Evolutionary conservation across 805 yeast genomes (phyloP).

Genomic region (Sugiyamaella marilandica): DNA sequence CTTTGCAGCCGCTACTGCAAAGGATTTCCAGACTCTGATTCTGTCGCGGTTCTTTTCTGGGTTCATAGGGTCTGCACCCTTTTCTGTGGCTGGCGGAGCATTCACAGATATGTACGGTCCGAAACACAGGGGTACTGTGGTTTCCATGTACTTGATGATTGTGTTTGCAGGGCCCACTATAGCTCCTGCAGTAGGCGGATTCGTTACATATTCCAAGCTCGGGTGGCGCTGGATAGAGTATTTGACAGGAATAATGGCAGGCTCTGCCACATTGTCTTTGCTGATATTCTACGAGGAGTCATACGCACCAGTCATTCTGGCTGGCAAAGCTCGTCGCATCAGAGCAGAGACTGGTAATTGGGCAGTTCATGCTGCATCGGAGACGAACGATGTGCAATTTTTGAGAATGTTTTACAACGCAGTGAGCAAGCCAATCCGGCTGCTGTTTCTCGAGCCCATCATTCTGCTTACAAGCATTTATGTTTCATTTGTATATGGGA

Average conservation of each 20-base stretch:
- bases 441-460: constrained; percentile 68
- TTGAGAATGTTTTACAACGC: constrained; percentile 57
- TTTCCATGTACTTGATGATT: constrained; percentile 57
- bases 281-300: constrained; percentile 53
- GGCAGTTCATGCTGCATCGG: constrained; percentile 75
- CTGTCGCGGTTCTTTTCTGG: constrained; percentile 75
- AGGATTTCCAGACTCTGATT: constrained; percentile 66
- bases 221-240: constrained; percentile 90
- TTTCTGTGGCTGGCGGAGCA: constrained; percentile 76
- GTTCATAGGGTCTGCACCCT: constrained; percentile 69
- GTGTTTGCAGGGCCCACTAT: constrained; percentile 67
- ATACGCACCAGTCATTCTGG: constrained; percentile 48
- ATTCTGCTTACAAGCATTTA: constrained; percentile 59
- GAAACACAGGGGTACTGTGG: constrained; percentile 61
- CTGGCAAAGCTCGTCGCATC: constrained; percentile 56
- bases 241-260: constrained; percentile 56
- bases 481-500: constrained; percentile 74
- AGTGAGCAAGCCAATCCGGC: constrained; percentile 57
- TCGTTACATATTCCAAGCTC: constrained; percentile 50
- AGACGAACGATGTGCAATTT: constrained; percentile 49
- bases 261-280: constrained; percentile 37
- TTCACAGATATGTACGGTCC: constrained; percentile 72
- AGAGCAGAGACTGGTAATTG: constrained; percentile 69
- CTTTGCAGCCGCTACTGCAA: constrained; percentile 66
- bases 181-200: constrained; percentile 70